phyloP scores from a whole-genome alignment of 495 filamentous ascomycete genomes.

The Penicillium ucsense region DNA sequence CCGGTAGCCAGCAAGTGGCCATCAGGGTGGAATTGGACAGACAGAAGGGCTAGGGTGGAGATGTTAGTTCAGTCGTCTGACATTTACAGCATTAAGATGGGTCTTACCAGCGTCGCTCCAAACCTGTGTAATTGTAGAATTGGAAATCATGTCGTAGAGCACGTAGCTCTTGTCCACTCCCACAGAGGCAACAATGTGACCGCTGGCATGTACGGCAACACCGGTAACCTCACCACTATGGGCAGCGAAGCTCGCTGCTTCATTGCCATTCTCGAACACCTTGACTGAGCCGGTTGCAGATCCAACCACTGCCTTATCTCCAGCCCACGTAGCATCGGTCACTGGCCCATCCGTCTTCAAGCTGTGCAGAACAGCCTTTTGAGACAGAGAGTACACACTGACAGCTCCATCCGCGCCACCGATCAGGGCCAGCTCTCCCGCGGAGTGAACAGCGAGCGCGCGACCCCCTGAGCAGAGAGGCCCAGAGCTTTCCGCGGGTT shows the following conservation, averaged over 20 bases:
- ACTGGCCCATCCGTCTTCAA: conserved; percentile 60
- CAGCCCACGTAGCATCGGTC: conserved; percentile 73
- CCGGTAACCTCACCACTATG: conserved; percentile 76
- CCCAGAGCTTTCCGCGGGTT: conserved; percentile 49
- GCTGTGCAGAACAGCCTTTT: conserved; percentile 57
- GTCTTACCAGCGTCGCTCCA: conserved; percentile 73
- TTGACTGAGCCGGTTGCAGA: conserved; percentile 70
- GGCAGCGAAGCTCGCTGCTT: conserved; percentile 54
- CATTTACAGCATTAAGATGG: neutral
- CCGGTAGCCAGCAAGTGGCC: conserved; percentile 88
- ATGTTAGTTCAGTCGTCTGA: conserved; percentile 3
- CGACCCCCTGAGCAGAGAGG: conserved; percentile 53
- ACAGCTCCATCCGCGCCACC: conserved; percentile 70
- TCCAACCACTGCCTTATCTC: conserved; percentile 57
- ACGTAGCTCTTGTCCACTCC: conserved; percentile 90
- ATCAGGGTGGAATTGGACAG: conserved; percentile 87
- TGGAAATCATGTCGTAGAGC: conserved; percentile 69
- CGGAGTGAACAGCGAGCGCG: conserved; percentile 54
- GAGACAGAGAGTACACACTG: conserved; percentile 67
- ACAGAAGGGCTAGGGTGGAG: conserved; percentile 53
- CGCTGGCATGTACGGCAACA: conserved; percentile 74
- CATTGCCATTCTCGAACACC: conserved; percentile 59
- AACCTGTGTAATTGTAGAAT: conserved; percentile 60
- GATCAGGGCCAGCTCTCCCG: conserved; percentile 62
- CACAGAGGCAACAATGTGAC: conserved; percentile 75